These are phyloP conservation scores for Pneumocystis jirovecii DNA, from an alignment of 1,139 yeast genomes.

Conservation along the genomic window DNA sequence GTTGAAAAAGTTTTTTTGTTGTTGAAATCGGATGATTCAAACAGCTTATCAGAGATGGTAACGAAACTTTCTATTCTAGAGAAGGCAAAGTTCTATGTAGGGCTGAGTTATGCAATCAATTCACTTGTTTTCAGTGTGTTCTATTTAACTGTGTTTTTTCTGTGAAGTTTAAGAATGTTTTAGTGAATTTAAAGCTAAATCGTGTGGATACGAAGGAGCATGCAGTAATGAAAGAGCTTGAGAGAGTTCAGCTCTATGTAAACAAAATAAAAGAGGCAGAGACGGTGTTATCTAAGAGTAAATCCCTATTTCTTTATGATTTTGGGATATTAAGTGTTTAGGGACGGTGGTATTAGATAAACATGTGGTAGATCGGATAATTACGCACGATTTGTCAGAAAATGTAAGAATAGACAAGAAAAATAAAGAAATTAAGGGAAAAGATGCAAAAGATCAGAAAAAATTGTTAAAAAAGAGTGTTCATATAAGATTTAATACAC, in stretches of 20 bases:
- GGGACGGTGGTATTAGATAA: background rate
- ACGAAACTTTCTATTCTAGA: background rate
- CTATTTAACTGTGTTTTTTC: too few species aligned
- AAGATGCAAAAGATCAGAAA: background rate
- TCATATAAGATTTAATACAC: background rate
- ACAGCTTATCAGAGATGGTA: background rate
- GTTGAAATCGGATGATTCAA: background rate
- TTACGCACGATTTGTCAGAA: background rate
- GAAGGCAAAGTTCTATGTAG: background rate
- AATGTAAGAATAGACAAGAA: background rate
- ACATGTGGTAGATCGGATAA: background rate
- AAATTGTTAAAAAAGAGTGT: background rate
- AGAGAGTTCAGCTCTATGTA: background rate
- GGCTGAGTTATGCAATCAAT: background rate
- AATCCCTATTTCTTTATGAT: background rate
- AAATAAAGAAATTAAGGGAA: background rate
- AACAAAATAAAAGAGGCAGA: background rate
- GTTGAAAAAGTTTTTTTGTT: background rate
- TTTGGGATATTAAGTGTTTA: background rate
- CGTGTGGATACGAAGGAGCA: background rate
- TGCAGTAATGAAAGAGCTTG: background rate
- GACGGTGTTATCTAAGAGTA: background rate
- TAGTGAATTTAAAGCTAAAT: background rate
- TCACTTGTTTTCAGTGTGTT: background rate
- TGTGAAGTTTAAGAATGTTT: background rate